A percentile compares a stretch with the other conserved stretches of the same genome.
Conservation (phyloP, 2,329 filamentous ascomycete species). For the Exserohilum turcica region DNA sequence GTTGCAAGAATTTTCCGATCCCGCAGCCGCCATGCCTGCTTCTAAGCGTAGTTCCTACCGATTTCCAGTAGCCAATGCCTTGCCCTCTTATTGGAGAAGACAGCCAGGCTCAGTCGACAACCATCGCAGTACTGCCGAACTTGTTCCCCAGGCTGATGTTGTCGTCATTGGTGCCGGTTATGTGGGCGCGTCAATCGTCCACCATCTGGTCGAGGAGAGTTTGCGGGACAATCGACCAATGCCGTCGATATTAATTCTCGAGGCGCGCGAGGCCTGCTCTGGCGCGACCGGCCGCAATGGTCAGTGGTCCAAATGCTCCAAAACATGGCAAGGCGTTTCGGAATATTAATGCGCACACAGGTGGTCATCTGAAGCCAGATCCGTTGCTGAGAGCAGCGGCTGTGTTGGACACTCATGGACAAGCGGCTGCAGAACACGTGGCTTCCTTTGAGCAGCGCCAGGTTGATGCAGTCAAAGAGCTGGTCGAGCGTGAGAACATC, state of each 20-base stretch:
- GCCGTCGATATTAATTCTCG: conserved; percentile 44
- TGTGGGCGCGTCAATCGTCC: conserved; percentile 15
- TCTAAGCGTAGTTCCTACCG: background rate
- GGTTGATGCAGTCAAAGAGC: conserved; percentile 10
- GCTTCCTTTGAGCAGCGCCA: conserved; percentile 20
- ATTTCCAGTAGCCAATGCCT: conserved; percentile 12
- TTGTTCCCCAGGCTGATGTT: conserved; percentile 9
- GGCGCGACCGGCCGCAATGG: conserved; percentile 62
- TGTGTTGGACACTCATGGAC: conserved; percentile 14
- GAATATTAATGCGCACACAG: background rate
- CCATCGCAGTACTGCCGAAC: conserved; percentile 16
- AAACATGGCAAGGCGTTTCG: background rate
- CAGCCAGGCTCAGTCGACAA: conserved; percentile 10
- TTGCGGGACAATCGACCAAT: background rate
- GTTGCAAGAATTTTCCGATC: background rate
- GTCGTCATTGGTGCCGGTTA: conserved; percentile 22
- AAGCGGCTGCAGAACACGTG: conserved; percentile 16
- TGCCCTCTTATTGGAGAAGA: conserved; percentile 16
- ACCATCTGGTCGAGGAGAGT: conserved; percentile 17
- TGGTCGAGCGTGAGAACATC: conserved; percentile 12
- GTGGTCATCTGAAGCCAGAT: conserved; percentile 47
- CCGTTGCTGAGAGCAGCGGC: conserved; percentile 16
- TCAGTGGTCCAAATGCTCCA: conserved; percentile 29
- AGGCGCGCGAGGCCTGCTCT: conserved; percentile 57
- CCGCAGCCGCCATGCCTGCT: background rate